Conservation (phyloP, 2,329 filamentous ascomycete species). For the Hansfordia pulvinata region DNA sequence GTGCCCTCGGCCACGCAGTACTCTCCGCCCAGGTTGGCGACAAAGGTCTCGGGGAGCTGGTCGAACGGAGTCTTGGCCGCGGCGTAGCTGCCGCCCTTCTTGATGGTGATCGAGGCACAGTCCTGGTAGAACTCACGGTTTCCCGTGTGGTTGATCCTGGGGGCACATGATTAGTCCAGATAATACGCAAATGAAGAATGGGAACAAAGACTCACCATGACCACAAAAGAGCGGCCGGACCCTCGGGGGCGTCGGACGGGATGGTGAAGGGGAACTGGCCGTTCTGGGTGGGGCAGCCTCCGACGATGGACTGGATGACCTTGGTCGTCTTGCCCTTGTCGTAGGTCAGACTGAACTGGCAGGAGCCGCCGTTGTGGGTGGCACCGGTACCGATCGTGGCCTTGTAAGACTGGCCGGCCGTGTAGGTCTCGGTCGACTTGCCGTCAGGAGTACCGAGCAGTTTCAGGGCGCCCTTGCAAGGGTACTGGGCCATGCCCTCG, state of each 20-base stretch:
- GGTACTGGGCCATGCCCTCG: conserved; percentile 46
- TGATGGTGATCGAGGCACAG: conserved; percentile 58
- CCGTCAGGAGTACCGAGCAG: conserved; percentile 34
- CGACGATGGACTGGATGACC: conserved; percentile 30
- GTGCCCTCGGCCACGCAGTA: conserved; percentile 45
- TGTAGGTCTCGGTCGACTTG: conserved; percentile 43
- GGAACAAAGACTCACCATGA: no score
- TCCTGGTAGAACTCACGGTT: conserved; percentile 85
- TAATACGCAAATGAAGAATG: no score
- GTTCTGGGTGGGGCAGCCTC: conserved; percentile 23
- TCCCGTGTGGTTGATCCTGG: conserved; percentile 61
- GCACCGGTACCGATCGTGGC: conserved; percentile 51
- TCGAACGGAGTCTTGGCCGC: conserved; percentile 36
- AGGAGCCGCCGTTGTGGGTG: conserved; percentile 57
- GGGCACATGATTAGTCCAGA: no score
- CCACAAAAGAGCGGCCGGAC: conserved; percentile 58
- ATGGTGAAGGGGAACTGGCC: conserved; percentile 51
- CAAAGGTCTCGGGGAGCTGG: conserved; percentile 52
- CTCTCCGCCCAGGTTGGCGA: conserved; percentile 50
- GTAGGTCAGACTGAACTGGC: conserved; percentile 63
- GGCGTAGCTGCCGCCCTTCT: conserved; percentile 14
- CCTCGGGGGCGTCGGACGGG: conserved; percentile 43
- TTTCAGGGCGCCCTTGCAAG: conserved; percentile 55
- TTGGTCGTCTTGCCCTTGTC: conserved; percentile 58
- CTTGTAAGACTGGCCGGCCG: conserved; percentile 46